phyloP scores from a whole-genome alignment of 495 filamentous ascomycete genomes.

The Pyrenula aspistea region DNA sequence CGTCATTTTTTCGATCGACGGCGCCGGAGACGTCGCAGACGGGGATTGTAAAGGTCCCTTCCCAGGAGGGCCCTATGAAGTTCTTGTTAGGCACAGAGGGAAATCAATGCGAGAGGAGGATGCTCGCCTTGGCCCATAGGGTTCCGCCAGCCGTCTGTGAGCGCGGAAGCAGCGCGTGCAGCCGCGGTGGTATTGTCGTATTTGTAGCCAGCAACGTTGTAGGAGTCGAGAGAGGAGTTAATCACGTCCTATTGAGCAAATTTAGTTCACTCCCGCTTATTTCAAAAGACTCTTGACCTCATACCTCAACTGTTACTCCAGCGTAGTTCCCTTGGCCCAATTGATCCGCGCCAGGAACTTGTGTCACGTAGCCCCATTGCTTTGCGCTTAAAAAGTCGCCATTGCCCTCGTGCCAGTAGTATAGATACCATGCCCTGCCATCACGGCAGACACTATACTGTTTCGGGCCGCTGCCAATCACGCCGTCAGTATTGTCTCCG shows the following conservation, averaged over 20 bases:
- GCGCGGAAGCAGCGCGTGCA: slow-evolving; percentile 9
- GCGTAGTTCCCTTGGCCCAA: slow-evolving; percentile 10
- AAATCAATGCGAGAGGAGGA: background rate
- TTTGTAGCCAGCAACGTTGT: slow-evolving; percentile 12
- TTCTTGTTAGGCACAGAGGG: background rate
- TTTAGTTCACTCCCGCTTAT: no score
- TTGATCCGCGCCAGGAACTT: slow-evolving; percentile 6
- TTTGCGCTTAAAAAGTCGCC: slow-evolving; percentile 10
- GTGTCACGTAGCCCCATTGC: slow-evolving; percentile 15
- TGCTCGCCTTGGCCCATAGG: slow-evolving; percentile 9
- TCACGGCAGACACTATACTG: slow-evolving; percentile 9
- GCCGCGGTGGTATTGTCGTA: slow-evolving; percentile 8
- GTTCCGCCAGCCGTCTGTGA: slow-evolving; percentile 9
- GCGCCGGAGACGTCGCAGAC: slow-evolving; percentile 15
- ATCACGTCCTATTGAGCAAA: slow-evolving; percentile 10
- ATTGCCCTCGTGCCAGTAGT: slow-evolving; percentile 15
- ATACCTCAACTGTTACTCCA: slow-evolving; percentile 7
- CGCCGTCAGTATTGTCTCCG: slow-evolving; percentile 10
- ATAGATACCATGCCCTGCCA: slow-evolving; percentile 19
- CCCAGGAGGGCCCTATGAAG: slow-evolving; percentile 7
- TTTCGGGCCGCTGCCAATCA: slow-evolving; percentile 13
- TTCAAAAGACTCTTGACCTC: no score
- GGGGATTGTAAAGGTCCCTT: slow-evolving; percentile 18
- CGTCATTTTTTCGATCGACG: slow-evolving; percentile 3
- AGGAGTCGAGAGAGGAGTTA: slow-evolving; percentile 15